Conservation (phyloP, 1,284 basidiomycete species). For the Tylopilus sp. region DNA sequence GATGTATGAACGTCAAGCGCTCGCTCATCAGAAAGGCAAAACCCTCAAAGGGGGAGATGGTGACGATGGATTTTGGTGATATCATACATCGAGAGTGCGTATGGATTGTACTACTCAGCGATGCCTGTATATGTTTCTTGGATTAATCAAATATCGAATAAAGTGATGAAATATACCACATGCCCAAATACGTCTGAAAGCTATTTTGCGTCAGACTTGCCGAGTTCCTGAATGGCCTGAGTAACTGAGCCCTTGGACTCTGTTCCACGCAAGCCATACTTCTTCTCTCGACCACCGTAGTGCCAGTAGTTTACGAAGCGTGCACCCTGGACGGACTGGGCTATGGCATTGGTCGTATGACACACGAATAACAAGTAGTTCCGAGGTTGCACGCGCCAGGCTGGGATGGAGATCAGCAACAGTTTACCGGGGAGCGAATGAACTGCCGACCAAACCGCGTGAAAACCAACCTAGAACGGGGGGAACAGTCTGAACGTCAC, state of each 20-base stretch:
- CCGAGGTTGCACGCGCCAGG: conserved; percentile 92
- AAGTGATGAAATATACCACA: conserved; percentile 2
- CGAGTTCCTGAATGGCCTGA: conserved; percentile 50
- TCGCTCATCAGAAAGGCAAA: conserved; percentile 69
- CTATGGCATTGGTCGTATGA: conserved; percentile 86
- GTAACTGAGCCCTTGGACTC: conserved; percentile 46
- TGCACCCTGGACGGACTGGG: conserved; percentile 79
- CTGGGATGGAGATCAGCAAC: conserved; percentile 39
- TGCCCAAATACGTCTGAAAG: background rate
- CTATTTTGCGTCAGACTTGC: conserved; percentile 38
- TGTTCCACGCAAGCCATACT: conserved; percentile 42
- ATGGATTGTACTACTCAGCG: conserved; percentile 12
- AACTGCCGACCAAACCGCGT: conserved; percentile 80
- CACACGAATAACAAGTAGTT: conserved; percentile 95
- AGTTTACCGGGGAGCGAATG: background rate
- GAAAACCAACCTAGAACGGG: conserved; percentile 73
- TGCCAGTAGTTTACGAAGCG: conserved; percentile 91
- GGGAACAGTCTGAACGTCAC: conserved; percentile 7
- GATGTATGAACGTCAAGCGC: conserved; percentile 90
- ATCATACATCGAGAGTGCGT: conserved; percentile 18
- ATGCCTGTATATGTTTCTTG: conserved; percentile 7
- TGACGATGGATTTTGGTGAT: conserved; percentile 89
- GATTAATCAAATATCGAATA: background rate
- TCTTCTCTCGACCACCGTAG: conserved; percentile 72
- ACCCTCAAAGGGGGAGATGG: conserved; percentile 68